Evolutionary conservation across 2,329 filamentous ascomycete genomes (phyloP), one percentile per base, ranked within the genome.

Genomic region (Hortaea werneckii): DNA sequence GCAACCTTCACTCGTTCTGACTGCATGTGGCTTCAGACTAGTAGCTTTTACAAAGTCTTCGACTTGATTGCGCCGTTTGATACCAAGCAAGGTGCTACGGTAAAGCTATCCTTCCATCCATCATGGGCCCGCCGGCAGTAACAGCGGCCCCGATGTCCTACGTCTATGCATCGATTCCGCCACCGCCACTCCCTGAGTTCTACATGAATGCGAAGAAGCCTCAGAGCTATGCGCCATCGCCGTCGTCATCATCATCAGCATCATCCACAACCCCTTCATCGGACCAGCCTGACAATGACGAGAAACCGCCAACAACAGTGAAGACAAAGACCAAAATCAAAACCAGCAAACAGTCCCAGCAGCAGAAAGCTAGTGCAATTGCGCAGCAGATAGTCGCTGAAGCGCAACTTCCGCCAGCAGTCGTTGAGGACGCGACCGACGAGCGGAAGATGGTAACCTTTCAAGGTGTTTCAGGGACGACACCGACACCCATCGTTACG

Each of bases 131-230:
- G n/a, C 27, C 37, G 9, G 28, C 29, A 27, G n/a, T 13, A 3
- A n/a, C 9, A 39, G 26, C 44, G n/a, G 8, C 30, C 7, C 13
- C 29, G 7, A 47, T 20, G 20, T 20, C 20, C 20, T 20, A 20
- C 20, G 20, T 41, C 29, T 48, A 47, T 26, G 27, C 39, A 28
- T 40, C 37, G 28, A 58, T 61, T 11, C 56, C 57, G 10, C 55
- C 55, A 12, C 58, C 58, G 29, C 58, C 58, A 32, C 47, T 59
- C 29, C 56, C 55, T 29, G 53, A 59, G 27, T 56, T 58, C 49
- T 61, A 57, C 45, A 40, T 50, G 39, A 27, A 37, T 20, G 40
- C 26, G 26, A 26, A 26, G 13, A 44, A 29, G 40, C 5, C 27
- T 26, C 44, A 45, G 28, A 43, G 10, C 20, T 37, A 27, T 27